Base-by-base conservation (phyloP, 2,329 filamentous ascomycete genomes). In the Fusarium coicis region DNA sequence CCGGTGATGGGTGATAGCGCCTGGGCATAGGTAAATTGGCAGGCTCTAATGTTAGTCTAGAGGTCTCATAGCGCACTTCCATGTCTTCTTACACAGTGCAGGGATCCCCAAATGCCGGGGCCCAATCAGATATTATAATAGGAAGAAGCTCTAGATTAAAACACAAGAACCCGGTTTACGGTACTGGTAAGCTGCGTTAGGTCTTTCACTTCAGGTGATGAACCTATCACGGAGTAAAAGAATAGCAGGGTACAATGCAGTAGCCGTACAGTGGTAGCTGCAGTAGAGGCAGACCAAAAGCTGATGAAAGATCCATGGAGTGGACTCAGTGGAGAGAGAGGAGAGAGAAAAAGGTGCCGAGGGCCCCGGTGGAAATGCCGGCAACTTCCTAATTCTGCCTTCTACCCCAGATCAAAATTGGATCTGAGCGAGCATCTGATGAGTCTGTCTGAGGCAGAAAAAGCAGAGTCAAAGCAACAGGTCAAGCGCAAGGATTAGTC, bases 1-100 rank as follows among this genome's bases (percentile, higher is more conserved):
- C 72, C 63, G 43, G 66, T 64, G 56, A 63, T 63, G 61, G 50
- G 50, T 53, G 63, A 74, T 64, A 59, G 64, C 54, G 72, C 49
- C 68, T 64, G 50, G 50, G 34, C 64, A 30, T 10, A 55, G 54
- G 43, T 50, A 68, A 63, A 63, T 43, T 63, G 55, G 55, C 40
- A 39, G 58, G 53, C 28, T 53, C 50, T 43, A 37, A 37, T 9
- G 16, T 19, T 37, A 43, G 40, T 43, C 23, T 55, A 40, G 30
- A 32, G 40, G 43, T 28, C 44, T 34, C 34, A 21, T 50, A 55
- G 59, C 26, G 32, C 49, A 36, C 49, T 36, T 44, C n/a, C 40
- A 43, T 50, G 32, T 21, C 32, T 18, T 54, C 36, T 40, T 67
- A 54, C 61, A 73, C 70, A 73, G 66, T 73, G 70, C 57, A 63